These are phyloP conservation scores for Azolla pinnata DNA, from an alignment of 75 land plant genomes.

Conservation along the genomic window DNA sequence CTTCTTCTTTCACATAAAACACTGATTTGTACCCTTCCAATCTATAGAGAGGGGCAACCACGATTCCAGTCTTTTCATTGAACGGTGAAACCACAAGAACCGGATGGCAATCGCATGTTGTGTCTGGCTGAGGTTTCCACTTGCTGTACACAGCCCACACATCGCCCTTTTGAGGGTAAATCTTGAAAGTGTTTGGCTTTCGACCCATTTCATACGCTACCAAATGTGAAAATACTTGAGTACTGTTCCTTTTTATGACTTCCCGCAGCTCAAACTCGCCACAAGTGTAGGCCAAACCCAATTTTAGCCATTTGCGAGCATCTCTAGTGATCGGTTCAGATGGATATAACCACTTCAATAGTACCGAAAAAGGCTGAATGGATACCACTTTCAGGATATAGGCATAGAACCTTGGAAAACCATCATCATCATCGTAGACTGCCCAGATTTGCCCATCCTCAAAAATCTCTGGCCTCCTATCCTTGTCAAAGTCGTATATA, in stretches of 20 bases:
- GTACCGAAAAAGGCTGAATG: slow-evolving; percentile 24
- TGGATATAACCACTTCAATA: slow-evolving; percentile 30
- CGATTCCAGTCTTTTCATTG: slow-evolving; percentile 7
- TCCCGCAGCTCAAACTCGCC: slow-evolving; percentile 20
- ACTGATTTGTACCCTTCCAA: slow-evolving; percentile 18
- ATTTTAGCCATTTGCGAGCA: slow-evolving; percentile 14
- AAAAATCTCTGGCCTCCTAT: slow-evolving; percentile 11
- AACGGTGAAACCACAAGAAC: slow-evolving; percentile 17
- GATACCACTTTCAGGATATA: slow-evolving; percentile 12
- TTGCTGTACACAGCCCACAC: slow-evolving; percentile 41
- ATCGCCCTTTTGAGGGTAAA: slow-evolving; percentile 23
- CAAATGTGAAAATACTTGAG: slow-evolving; percentile 24
- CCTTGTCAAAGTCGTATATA: slow-evolving; percentile 29
- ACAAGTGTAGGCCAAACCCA: slow-evolving; percentile 25
- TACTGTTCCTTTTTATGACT: background rate
- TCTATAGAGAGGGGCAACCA: slow-evolving; percentile 8
- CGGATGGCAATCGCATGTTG: slow-evolving; percentile 12
- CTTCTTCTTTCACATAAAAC: slow-evolving; percentile 4
- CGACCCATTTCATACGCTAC: slow-evolving; percentile 1
- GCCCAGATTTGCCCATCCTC: slow-evolving; percentile 37
- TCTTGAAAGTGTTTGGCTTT: background rate
- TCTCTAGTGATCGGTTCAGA: slow-evolving; percentile 6
- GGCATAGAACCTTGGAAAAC: slow-evolving; percentile 31
- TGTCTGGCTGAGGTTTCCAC: slow-evolving; percentile 16
- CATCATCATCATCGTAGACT: slow-evolving; percentile 26